Conservation (phyloP, 2,329 filamentous ascomycete genomes). For the Thelonectria blattea region DNA sequence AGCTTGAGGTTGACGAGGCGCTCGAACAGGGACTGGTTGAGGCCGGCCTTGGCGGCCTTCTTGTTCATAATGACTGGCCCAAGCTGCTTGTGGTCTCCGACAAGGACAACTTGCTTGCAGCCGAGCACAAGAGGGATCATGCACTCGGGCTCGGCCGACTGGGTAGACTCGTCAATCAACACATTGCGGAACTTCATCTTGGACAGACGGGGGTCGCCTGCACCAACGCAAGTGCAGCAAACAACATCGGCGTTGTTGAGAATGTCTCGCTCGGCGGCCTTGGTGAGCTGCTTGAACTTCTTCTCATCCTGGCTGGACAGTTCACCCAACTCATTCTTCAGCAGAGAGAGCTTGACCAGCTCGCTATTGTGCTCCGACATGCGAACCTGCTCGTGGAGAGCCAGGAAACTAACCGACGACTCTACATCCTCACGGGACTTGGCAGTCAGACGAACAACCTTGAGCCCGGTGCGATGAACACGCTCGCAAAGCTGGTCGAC, state of each 20-base stretch:
- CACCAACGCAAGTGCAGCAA: slow-evolving; percentile 97
- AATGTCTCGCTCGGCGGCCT: slow-evolving; percentile 93
- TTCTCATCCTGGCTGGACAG: slow-evolving; percentile 96
- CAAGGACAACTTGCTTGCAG: slow-evolving; percentile 98
- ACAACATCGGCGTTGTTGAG: slow-evolving; percentile 95
- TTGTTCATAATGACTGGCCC: slow-evolving; percentile 99
- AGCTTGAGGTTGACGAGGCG: slow-evolving; percentile 91
- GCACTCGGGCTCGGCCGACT: slow-evolving; percentile 97
- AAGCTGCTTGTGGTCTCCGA: slow-evolving; percentile 97
- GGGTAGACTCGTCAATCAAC: slow-evolving; percentile 96
- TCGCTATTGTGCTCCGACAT: slow-evolving; percentile 97
- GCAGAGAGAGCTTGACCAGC: slow-evolving; percentile 86
- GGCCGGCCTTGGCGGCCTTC: slow-evolving; percentile 95
- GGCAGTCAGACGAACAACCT: slow-evolving; percentile 96
- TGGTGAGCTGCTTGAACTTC: slow-evolving; percentile 95
- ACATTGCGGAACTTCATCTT: slow-evolving; percentile 99
- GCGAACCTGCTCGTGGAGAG: slow-evolving; percentile 94
- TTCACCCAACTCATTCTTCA: slow-evolving; percentile 91
- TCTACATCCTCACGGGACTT: slow-evolving; percentile 99
- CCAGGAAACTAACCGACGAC: slow-evolving; percentile 95
- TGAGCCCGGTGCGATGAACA: slow-evolving; percentile 91
- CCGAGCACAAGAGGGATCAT: slow-evolving; percentile 98
- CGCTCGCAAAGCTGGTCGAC: slow-evolving; percentile 98
- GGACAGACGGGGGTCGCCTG: slow-evolving; percentile 89
- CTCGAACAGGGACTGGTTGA: slow-evolving; percentile 99